Evolutionary conservation across 169 alveolate genomes (phyloP).

Genomic region (Plasmodium fragile): DNA sequence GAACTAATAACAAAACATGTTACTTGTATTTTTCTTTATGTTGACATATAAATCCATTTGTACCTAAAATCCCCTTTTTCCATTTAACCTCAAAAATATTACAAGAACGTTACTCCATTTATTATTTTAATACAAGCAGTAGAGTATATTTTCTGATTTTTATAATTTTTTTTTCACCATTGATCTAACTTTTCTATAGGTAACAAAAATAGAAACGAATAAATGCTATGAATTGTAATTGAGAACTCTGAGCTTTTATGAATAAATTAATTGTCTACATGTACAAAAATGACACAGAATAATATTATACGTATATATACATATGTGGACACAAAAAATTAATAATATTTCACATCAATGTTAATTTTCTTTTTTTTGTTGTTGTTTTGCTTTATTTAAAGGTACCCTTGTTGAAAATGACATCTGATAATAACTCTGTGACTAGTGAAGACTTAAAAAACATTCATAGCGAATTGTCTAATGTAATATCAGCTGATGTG

Average conservation of each 20-base stretch:
- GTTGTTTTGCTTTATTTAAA: background rate
- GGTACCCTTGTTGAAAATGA: constrained; percentile 17
- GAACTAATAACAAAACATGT: background rate
- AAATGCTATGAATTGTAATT: background rate
- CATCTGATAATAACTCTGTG: background rate
- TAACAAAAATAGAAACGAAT: background rate
- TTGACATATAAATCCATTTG: background rate
- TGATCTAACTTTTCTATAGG: background rate
- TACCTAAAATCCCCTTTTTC: background rate
- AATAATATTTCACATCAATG: background rate
- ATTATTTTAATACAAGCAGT: background rate
- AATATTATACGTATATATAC: background rate
- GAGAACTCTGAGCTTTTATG: background rate
- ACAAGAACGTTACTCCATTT: background rate
- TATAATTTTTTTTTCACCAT: background rate
- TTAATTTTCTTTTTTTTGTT: background rate
- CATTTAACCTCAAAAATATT: background rate
- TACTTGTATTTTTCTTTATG: background rate
- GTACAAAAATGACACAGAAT: background rate
- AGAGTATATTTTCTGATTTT: background rate
- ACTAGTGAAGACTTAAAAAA: background rate
- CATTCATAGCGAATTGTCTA: background rate
- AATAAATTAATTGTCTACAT: background rate
- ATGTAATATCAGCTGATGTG: background rate
- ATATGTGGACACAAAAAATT: background rate